Evolutionary conservation across 306 rosid species (phyloP).

Genomic region (Cucurbita ficifolia): DNA sequence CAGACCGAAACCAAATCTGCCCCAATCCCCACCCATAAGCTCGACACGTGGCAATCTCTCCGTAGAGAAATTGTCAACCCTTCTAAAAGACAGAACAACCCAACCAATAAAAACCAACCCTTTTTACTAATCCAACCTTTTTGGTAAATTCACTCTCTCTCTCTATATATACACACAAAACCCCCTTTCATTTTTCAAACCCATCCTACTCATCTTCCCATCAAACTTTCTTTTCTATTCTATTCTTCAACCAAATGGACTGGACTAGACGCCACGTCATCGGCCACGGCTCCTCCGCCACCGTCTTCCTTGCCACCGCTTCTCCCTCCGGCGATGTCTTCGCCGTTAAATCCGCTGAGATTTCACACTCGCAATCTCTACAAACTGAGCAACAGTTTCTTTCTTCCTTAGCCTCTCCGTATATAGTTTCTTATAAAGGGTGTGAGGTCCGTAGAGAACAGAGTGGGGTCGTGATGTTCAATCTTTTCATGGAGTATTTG

Average conservation of each 20-base stretch:
- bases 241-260: conserved; percentile 20
- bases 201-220: neutral
- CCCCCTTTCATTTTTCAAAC: neutral
- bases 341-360: conserved; percentile 63
- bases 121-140: neutral
- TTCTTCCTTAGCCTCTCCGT: conserved; percentile 41
- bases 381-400: conserved; percentile 44
- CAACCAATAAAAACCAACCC: neutral
- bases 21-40: conserved; percentile 4
- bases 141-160: neutral
- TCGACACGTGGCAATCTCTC: conserved; percentile 18
- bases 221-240: neutral
- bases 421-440: conserved; percentile 44
- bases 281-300: conserved; percentile 79
- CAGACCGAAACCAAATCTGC: neutral
- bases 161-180: neutral
- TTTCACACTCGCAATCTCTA: conserved; percentile 29
- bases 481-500: conserved; percentile 64
- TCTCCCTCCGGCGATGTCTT: conserved; percentile 9
- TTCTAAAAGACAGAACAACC: neutral
- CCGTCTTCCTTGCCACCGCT: conserved; percentile 47
- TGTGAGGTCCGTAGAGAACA: conserved; percentile 46
- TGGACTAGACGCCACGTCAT: conserved; percentile 70
- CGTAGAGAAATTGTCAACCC: conserved; percentile 35
- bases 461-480: conserved; percentile 35